These are phyloP conservation scores for Lipomyces starkeyi DNA, from an alignment of 805 yeast genomes.

Conservation along the genomic window DNA sequence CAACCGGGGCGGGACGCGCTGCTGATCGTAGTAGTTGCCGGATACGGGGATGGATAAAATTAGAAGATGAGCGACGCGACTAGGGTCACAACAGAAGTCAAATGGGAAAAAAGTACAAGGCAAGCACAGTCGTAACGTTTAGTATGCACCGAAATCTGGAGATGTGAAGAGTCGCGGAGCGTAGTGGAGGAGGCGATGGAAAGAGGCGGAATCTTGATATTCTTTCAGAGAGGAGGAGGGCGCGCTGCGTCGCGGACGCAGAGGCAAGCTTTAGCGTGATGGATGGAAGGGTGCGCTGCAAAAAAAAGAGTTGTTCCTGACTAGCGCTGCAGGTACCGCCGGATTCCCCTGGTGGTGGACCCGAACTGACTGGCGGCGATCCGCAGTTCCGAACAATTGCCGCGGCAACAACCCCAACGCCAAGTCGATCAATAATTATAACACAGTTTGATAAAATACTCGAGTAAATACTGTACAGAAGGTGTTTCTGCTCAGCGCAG, in stretches of 20 bases:
- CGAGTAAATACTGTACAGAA: too few species aligned
- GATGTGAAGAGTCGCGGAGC: not conserved
- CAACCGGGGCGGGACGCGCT: not conserved
- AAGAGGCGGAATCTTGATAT: not conserved
- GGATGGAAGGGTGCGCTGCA: not conserved
- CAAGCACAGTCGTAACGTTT: not conserved
- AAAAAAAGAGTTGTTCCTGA: constrained; percentile 18
- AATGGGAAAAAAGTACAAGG: not conserved
- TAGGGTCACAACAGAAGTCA: not conserved
- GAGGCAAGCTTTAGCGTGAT: too few species aligned
- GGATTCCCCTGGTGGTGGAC: not conserved
- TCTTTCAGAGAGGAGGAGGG: too few species aligned
- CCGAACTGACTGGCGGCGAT: not conserved
- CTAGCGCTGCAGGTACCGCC: constrained; percentile 22
- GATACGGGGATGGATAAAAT: not conserved
- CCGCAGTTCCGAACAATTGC: not conserved
- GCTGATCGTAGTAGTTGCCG: not conserved
- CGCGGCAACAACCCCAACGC: not conserved
- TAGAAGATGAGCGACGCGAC: not conserved
- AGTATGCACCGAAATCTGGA: too few species aligned
- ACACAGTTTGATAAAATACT: too few species aligned
- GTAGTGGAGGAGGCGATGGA: not conserved
- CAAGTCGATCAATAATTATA: not conserved
- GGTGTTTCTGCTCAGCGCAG: too few species aligned
- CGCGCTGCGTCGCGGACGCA: too few species aligned